Evolutionary conservation across 768 basidiomycete species (phyloP).

Genomic region (Leccinum uliginosum): DNA sequence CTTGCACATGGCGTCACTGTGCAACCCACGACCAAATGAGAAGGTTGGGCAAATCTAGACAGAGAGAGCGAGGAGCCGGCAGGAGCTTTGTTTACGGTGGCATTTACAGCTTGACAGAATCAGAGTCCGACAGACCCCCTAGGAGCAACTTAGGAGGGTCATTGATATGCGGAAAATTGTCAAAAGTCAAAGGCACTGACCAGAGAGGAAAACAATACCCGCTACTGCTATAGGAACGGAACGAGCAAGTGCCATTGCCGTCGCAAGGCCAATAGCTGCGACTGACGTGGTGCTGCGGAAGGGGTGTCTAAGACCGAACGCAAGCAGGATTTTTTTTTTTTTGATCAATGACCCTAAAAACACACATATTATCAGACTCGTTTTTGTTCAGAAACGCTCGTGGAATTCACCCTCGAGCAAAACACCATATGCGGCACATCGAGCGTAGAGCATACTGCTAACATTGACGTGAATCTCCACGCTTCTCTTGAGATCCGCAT

Average conservation of each 20-base stretch:
- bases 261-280: slow-evolving; percentile 43
- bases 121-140: slow-evolving; percentile 43
- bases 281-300: slow-evolving; percentile 35
- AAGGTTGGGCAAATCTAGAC: slow-evolving; percentile 37
- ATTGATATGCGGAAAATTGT: not conserved
- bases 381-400: not conserved
- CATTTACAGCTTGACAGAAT: slow-evolving; percentile 38
- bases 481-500: slow-evolving; percentile 43
- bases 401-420: slow-evolving; percentile 41
- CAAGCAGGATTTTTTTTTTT: no score
- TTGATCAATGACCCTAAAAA: slow-evolving; percentile 45
- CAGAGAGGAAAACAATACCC: slow-evolving; percentile 48
- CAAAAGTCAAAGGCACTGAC: slow-evolving; percentile 24
- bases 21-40: slow-evolving; percentile 47
- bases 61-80: slow-evolving; percentile 30
- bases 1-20: slow-evolving; percentile 44
- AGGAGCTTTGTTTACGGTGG: slow-evolving; percentile 32
- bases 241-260: slow-evolving; percentile 41
- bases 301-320: slow-evolving; percentile 40
- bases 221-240: slow-evolving; percentile 43
- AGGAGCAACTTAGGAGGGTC: no score
- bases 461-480: slow-evolving; percentile 44
- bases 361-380: not conserved
- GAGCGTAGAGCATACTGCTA: slow-evolving; percentile 42
- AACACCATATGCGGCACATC: slow-evolving; percentile 43